These are phyloP conservation scores for Lichtheimia hyalospora DNA, from an alignment of 371 early-diverging fungal species.

Conservation along the genomic window DNA sequence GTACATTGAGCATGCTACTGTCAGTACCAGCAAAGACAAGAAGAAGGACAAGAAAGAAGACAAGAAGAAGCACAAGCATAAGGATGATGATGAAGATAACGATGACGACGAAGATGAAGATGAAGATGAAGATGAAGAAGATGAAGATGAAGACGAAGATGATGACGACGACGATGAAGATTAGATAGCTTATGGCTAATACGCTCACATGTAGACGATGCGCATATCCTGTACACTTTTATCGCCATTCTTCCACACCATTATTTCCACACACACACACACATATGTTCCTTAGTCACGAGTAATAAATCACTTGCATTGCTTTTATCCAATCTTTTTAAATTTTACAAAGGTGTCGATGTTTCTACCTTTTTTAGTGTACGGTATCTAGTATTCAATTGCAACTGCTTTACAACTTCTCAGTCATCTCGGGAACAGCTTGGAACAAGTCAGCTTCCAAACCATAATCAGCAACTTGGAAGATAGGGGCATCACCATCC, in stretches of 20 bases:
- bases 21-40: constrained; percentile 11
- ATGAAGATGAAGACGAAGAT: too few relatives aligned
- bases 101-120: constrained; percentile 16
- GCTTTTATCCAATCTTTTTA: too few relatives aligned
- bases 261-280: too few relatives aligned
- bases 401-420: constrained; percentile 63
- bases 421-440: constrained; percentile 90
- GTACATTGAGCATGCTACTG: constrained; percentile 12
- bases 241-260: too few relatives aligned
- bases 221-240: too few relatives aligned
- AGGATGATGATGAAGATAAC: constrained; percentile 3
- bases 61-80: constrained; percentile 9
- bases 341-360: neutral
- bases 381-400: neutral
- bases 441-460: constrained; percentile 95
- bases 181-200: too few relatives aligned
- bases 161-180: too few relatives aligned
- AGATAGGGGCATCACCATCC: constrained; percentile 97
- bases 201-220: too few relatives aligned
- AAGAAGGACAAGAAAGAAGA: constrained; percentile 8
- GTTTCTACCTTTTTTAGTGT: neutral
- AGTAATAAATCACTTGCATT: too few relatives aligned
- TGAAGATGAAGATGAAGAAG: neutral
- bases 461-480: constrained; percentile 97
- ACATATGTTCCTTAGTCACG: too few relatives aligned